Percentiles rank a stretch among this genome's conserved stretches.
phyloP scores from a whole-genome alignment of 2,329 filamentous ascomycete species.

The Hypoxylon sp. region DNA sequence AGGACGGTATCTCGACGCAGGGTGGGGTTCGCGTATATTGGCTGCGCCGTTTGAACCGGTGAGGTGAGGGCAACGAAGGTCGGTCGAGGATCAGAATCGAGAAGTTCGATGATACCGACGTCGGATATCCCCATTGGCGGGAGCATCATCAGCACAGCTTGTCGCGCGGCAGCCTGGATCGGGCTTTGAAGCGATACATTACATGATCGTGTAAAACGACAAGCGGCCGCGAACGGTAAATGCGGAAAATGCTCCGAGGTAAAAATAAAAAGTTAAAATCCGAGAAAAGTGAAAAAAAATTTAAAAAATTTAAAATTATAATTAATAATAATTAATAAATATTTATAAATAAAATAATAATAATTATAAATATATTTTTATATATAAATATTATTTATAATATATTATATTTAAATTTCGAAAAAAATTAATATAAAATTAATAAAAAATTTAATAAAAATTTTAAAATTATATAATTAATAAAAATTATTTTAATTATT shows the following conservation, averaged over 20 bases:
- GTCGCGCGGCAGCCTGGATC: constrained; percentile 17
- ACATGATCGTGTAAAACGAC: no score
- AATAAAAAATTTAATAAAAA: no score
- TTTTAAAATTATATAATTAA: no score
- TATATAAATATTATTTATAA: background rate
- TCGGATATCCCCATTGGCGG: constrained; percentile 32
- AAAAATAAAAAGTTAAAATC: no score
- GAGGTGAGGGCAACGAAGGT: constrained; percentile 50
- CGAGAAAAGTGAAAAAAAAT: constrained; percentile 1
- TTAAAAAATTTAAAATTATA: background rate
- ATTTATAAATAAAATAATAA: no score
- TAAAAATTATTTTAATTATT: no score
- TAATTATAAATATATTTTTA: background rate
- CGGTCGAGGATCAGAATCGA: constrained; percentile 53
- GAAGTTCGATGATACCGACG: constrained; percentile 50
- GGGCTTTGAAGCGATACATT: constrained; percentile 8
- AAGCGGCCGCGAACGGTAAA: no score
- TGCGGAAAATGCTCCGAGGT: no score
- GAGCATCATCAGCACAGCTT: constrained; percentile 27
- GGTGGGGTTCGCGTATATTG: constrained; percentile 52
- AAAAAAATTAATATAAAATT: no score
- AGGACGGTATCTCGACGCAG: constrained; percentile 45
- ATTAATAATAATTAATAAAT: background rate
- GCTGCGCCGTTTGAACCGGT: constrained; percentile 24
- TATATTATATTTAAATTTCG: background rate